A percentile compares a stretch with the other conserved stretches of the same genome.
Evolutionary conservation across 192 early-diverging fungal genomes (phyloP).

Genomic region (Backusella australiensis): DNA sequence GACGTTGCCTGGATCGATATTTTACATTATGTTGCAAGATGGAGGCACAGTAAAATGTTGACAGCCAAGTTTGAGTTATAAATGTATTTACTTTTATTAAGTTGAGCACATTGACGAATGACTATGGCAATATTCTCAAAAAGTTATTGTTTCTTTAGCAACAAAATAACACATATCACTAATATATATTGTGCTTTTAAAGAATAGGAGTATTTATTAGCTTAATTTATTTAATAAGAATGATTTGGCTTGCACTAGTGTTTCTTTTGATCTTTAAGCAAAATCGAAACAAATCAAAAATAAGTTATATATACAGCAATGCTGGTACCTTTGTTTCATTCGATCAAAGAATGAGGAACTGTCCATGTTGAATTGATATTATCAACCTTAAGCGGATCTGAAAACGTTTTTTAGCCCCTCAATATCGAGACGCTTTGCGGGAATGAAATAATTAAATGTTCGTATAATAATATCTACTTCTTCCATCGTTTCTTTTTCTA

Average conservation of each 20-base stretch:
- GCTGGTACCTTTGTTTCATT: background rate
- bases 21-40: background rate
- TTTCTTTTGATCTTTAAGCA: background rate
- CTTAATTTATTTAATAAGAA: background rate
- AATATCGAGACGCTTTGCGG: background rate
- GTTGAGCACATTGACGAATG: background rate
- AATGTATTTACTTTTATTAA: background rate
- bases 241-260: background rate
- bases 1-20: background rate
- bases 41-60: background rate
- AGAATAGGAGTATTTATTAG: background rate
- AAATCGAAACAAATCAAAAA: background rate
- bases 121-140: background rate
- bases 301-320: background rate
- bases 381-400: background rate
- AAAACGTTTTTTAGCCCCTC: background rate
- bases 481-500: too few species aligned
- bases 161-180: background rate
- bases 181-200: background rate
- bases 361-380: background rate
- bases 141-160: background rate
- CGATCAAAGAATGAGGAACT: background rate
- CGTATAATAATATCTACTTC: background rate
- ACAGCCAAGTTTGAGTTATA: background rate
- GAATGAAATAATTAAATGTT: background rate